These are phyloP conservation scores for Polygonum maritimum DNA, from an alignment of 148 eudicot genomes.

Conservation along the genomic window DNA sequence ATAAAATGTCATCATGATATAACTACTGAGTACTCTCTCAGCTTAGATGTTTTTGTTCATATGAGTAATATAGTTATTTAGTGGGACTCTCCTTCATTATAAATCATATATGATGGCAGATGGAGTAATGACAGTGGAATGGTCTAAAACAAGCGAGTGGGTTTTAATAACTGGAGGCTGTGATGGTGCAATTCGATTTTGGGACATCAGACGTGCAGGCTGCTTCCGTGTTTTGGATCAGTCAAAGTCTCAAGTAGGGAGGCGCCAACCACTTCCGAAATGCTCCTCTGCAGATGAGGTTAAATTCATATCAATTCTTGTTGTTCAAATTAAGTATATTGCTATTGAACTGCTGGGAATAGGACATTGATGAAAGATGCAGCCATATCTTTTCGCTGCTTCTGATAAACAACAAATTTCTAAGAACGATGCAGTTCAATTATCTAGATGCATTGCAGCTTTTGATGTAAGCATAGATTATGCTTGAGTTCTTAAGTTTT, in stretches of 20 bases:
- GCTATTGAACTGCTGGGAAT: background rate
- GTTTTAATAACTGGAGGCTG: conserved; percentile 90
- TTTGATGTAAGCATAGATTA: background rate
- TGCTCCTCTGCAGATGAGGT: conserved; percentile 55
- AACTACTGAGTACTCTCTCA: background rate
- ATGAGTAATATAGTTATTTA: background rate
- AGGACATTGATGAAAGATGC: background rate
- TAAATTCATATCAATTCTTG: background rate
- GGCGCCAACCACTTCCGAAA: conserved; percentile 60
- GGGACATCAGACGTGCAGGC: conserved; percentile 99
- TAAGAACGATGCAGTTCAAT: background rate
- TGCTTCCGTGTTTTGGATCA: conserved; percentile 87
- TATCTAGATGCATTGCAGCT: background rate
- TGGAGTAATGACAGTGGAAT: conserved; percentile 74
- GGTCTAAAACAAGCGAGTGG: conserved; percentile 98
- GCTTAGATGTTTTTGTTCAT: background rate
- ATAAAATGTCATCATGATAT: background rate
- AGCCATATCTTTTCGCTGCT: background rate
- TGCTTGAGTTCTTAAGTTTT: background rate
- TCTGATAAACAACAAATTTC: background rate
- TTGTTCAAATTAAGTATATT: background rate
- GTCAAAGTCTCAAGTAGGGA: conserved; percentile 84
- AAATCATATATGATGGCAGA: conserved; percentile 4
- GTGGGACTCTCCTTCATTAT: background rate
- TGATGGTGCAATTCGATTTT: conserved; percentile 96